These are phyloP conservation scores for Megacollybia platyphylla DNA, from an alignment of 1,284 basidiomycete genomes.

Conservation along the genomic window DNA sequence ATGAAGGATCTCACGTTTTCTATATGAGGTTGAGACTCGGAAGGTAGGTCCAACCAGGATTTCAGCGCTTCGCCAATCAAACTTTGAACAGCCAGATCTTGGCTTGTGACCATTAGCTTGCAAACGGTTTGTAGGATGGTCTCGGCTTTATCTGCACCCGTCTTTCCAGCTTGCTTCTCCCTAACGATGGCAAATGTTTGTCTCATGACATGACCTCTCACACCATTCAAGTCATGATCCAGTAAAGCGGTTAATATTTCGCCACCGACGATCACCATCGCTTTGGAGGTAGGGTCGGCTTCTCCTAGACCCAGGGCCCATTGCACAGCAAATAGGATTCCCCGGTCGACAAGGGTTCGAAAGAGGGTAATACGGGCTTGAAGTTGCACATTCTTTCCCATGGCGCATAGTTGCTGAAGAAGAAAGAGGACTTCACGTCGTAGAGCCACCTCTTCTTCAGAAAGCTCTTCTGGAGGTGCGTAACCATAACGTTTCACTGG, in stretches of 20 bases:
- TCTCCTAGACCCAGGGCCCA: constrained; percentile 67
- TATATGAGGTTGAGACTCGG: constrained; percentile 20
- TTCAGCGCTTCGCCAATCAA: constrained; percentile 87
- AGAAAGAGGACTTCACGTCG: constrained; percentile 73
- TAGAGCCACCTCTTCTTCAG: constrained; percentile 35
- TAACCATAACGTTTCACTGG: constrained; percentile 27
- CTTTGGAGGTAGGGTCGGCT: constrained; percentile 27
- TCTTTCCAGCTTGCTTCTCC: constrained; percentile 39
- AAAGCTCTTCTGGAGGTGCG: constrained; percentile 34
- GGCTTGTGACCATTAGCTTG: constrained; percentile 63
- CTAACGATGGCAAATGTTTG: constrained; percentile 61
- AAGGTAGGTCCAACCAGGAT: constrained; percentile 65
- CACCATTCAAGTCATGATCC: constrained; percentile 86
- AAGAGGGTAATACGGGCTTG: constrained; percentile 83
- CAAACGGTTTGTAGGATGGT: constrained; percentile 72
- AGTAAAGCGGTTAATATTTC: constrained; percentile 82
- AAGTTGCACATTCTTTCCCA: constrained; percentile 95
- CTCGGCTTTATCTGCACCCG: constrained; percentile 49
- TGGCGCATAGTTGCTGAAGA: constrained; percentile 85
- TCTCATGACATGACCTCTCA: constrained; percentile 74
- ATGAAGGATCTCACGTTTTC: constrained; percentile 17
- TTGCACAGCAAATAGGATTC: constrained; percentile 82
- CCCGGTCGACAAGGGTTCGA: constrained; percentile 79
- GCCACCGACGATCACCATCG: constrained; percentile 70
- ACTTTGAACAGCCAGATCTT: constrained; percentile 81